Evolutionary conservation across 805 yeast genomes (phyloP), one percentile per base, ranked within the genome.

Genomic region (Saccharomycopsis sp.): DNA sequence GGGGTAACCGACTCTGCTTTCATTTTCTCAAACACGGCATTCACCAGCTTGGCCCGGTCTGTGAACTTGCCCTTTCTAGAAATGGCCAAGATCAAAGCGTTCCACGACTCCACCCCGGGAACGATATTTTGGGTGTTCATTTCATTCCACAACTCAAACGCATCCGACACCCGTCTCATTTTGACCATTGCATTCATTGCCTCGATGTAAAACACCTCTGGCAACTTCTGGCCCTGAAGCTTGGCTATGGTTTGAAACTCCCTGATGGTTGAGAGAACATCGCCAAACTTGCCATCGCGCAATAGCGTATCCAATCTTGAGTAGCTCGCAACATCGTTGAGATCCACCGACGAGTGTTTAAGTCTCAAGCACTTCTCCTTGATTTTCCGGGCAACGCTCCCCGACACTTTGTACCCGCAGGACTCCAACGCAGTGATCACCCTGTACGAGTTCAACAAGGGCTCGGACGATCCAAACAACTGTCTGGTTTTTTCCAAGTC

Each of bases 91-190:
- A 82, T 58, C 21, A 80, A 63, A 38, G 71, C 65, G 39, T 77
- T 76, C 86, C 86, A 82, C 1, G 75, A 56, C 0, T 56, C 49
- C n/a, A 65, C 50, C 4, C 68, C 56, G n/a, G 75, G 75, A 1
- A 46, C 46, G 13, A 64, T 52, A 16, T 67, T 69, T 5, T 54
- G 50, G 8, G 55, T 46, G 20, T 68, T 49, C 60, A 80, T 54
- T 32, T 59, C 62, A 45, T 69, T 71, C 73, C 83, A 79, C 1
- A 73, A 54, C 8, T 58, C 58, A 42, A 69, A 59, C 2, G 69
- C 68, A 27, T 58, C 59, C 12, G 56, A 55, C 13, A 63, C 58
- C 20, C 50, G 46, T 30, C 63, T 62, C 30, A 61, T 52, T 1
- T 56, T 59, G 41, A 63, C 62, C 52, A 60, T 73, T 30, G 65